Conservation (phyloP, 495 filamentous ascomycete genomes). For the Aspergillus conjunctus region DNA sequence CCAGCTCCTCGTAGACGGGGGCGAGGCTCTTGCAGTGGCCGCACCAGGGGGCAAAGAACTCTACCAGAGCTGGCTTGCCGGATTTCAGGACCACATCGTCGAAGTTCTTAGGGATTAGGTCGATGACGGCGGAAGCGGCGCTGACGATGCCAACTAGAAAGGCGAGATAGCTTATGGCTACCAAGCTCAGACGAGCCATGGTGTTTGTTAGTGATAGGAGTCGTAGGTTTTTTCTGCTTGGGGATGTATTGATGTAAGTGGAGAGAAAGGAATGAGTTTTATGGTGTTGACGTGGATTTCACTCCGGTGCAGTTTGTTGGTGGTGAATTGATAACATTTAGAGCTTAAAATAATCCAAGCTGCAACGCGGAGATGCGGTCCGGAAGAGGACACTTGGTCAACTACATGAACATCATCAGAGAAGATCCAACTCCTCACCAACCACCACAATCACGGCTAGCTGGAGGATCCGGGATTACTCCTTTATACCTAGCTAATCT, state of each 20-base stretch:
- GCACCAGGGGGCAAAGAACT: slow-evolving; percentile 99
- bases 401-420: background rate
- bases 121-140: slow-evolving; percentile 64
- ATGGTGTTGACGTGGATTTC: background rate
- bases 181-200: slow-evolving; percentile 53
- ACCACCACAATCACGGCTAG: background rate
- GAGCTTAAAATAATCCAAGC: background rate
- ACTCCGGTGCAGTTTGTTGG: background rate
- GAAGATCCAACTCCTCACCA: background rate
- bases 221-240: background rate
- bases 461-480: background rate
- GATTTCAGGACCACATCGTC: slow-evolving; percentile 85
- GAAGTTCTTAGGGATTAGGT: slow-evolving; percentile 87
- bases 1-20: slow-evolving; percentile 94
- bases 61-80: slow-evolving; percentile 93
- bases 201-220: slow-evolving; percentile 15
- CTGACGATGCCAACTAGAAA: slow-evolving; percentile 45
- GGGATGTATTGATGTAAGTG: background rate
- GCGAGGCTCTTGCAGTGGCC: slow-evolving; percentile 98
- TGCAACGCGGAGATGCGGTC: slow-evolving; percentile 20
- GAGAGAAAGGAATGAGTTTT: background rate
- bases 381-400: slow-evolving; percentile 31
- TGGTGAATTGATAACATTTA: slow-evolving; percentile 6
- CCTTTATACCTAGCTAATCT: background rate
- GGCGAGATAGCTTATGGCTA: slow-evolving; percentile 47